A percentile compares a stretch with the other conserved stretches of the same genome.
Evolutionary conservation across 805 yeast species (phyloP).

Genomic region (Candida andamanensis): DNA sequence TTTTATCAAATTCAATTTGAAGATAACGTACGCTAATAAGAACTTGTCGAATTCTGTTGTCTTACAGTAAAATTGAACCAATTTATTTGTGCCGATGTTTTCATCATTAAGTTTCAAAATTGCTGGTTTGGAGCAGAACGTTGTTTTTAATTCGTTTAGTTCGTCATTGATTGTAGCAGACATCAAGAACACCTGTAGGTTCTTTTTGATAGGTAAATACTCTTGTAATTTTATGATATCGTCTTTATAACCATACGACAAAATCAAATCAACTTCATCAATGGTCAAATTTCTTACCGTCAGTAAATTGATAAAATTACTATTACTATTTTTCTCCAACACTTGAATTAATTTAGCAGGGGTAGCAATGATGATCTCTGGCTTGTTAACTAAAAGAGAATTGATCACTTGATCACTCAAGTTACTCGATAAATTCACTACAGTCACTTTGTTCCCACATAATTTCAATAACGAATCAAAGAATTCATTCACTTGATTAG

Average conservation of each 20-base stretch:
- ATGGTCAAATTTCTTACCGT: slow-evolving; percentile 69
- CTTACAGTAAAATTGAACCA: slow-evolving; percentile 82
- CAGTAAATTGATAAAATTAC: slow-evolving; percentile 42
- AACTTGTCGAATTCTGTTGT: slow-evolving; percentile 90
- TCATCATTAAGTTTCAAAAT: slow-evolving; percentile 75
- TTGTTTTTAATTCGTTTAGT: slow-evolving; percentile 65
- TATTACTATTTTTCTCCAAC: slow-evolving; percentile 41
- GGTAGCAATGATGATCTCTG: slow-evolving; percentile 80
- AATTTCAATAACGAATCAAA: slow-evolving; percentile 62
- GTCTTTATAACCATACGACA: slow-evolving; percentile 86
- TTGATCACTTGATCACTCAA: slow-evolving; percentile 65
- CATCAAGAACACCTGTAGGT: slow-evolving; percentile 87
- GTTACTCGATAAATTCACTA: slow-evolving; percentile 63
- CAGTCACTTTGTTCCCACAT: slow-evolving; percentile 61
- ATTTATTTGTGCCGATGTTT: slow-evolving; percentile 50
- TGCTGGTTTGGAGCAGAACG: slow-evolving; percentile 81
- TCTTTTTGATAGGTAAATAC: slow-evolving; percentile 64
- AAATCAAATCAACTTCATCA: slow-evolving; percentile 90
- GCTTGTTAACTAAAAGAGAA: slow-evolving; percentile 65
- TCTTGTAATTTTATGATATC: slow-evolving; percentile 67
- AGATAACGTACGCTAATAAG: slow-evolving; percentile 81
- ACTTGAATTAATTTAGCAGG: slow-evolving; percentile 69
- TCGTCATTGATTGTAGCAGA: slow-evolving; percentile 93
- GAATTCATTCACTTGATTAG: slow-evolving; percentile 76
- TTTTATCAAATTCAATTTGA: slow-evolving; percentile 79